Percentiles rank a stretch among this genome's conserved stretches.
phyloP scores from a whole-genome alignment of 2,329 filamentous ascomycete species.

The Colletotrichum spaethianum region DNA sequence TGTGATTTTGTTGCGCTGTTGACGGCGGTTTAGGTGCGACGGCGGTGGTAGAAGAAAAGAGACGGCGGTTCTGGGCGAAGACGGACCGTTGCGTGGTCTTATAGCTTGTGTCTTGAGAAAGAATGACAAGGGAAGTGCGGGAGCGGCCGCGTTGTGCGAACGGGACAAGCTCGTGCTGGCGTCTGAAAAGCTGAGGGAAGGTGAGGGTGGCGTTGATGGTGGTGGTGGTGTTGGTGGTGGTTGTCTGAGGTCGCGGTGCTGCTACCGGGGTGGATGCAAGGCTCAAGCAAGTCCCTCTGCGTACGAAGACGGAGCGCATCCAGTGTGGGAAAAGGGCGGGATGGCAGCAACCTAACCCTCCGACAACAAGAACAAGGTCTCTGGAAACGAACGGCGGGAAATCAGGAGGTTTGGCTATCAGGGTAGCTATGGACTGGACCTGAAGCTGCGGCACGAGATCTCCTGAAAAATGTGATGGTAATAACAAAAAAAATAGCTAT shows the following conservation, averaged over 20 bases:
- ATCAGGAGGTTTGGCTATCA: conserved; percentile 13
- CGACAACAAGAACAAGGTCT: conserved; percentile 15
- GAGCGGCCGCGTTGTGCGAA: conserved; percentile 36
- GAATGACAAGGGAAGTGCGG: conserved; percentile 13
- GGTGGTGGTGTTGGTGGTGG: conserved; percentile 4
- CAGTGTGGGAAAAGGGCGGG: conserved; percentile 22
- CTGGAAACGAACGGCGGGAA: conserved; percentile 18
- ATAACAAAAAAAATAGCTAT: neutral
- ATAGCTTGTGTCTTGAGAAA: conserved; percentile 20
- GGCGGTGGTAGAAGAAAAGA: conserved; percentile 11
- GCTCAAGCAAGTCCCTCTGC: conserved; percentile 38
- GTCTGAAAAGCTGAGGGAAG: conserved; percentile 26
- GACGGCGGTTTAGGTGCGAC: conserved; percentile 11
- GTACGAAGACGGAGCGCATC: conserved; percentile 39
- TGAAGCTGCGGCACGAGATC: conserved; percentile 20
- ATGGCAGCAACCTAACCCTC: conserved; percentile 31
- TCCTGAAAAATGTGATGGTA: neutral
- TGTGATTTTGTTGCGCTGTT: conserved; percentile 12
- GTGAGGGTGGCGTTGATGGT: conserved; percentile 1
- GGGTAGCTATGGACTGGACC: neutral
- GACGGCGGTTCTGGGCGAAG: conserved; percentile 10
- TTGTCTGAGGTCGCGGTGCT: conserved; percentile 29
- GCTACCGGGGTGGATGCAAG: conserved; percentile 36
- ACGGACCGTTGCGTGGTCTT: conserved; percentile 29
- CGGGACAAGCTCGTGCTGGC: conserved; percentile 20